phyloP scores from a whole-genome alignment of 2,329 filamentous ascomycete genomes.

The Neoascochyta sp. region DNA sequence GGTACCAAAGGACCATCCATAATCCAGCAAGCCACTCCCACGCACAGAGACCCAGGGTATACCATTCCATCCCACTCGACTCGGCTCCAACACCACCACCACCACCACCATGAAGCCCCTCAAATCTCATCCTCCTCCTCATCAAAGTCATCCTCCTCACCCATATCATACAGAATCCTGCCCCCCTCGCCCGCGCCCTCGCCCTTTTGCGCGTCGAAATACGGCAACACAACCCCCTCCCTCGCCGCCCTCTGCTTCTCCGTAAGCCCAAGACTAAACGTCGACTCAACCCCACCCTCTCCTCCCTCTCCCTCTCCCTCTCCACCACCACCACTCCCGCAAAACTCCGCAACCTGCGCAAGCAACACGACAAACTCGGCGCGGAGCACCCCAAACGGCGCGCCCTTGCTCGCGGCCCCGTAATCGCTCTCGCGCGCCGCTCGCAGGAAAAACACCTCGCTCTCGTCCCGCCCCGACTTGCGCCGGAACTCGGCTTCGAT shows the following conservation, averaged over 20 bases:
- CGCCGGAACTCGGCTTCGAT: slow-evolving; percentile 82
- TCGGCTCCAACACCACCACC: slow-evolving; percentile 1
- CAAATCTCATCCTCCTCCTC: slow-evolving; percentile 91
- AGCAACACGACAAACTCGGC: slow-evolving; percentile 60
- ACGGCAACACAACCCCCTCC: slow-evolving; percentile 87
- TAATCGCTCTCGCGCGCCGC: slow-evolving; percentile 15
- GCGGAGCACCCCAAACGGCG: slow-evolving; percentile 35
- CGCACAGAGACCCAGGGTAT: no score
- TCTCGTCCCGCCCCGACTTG: slow-evolving; percentile 73
- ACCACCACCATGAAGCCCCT: slow-evolving; percentile 1
- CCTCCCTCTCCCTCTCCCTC: slow-evolving; percentile 22
- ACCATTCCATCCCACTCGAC: slow-evolving; percentile 1
- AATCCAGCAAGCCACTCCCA: background rate
- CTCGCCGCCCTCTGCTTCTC: slow-evolving; percentile 84
- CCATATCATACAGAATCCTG: slow-evolving; percentile 94
- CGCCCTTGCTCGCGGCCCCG: slow-evolving; percentile 9
- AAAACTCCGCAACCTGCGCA: slow-evolving; percentile 63
- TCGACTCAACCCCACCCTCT: slow-evolving; percentile 50
- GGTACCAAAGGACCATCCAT: no score
- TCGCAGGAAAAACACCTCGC: slow-evolving; percentile 61
- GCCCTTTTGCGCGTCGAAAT: slow-evolving; percentile 90
- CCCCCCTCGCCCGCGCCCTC: slow-evolving; percentile 72
- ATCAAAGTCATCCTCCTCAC: slow-evolving; percentile 92
- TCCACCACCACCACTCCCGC: slow-evolving; percentile 12
- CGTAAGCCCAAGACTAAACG: slow-evolving; percentile 82